Evolutionary conservation across 2,329 filamentous ascomycete species (phyloP), one percentile per base, ranked within the genome.

Genomic region (Sclerotinia sclerotiorum): DNA sequence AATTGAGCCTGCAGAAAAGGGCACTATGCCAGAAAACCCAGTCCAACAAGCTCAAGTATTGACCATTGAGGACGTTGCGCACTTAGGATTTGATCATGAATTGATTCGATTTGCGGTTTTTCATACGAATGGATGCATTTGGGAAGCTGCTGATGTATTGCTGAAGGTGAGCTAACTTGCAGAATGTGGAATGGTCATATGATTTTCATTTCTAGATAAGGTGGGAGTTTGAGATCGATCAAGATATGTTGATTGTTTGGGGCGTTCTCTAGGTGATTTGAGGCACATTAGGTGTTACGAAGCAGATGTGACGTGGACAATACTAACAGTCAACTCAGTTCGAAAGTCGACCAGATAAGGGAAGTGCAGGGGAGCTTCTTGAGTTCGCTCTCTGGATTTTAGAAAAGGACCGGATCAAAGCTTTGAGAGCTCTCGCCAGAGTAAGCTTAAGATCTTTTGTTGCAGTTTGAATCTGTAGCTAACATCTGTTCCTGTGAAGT

Each of bases 351-450:
- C 21, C 27, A 5, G 29, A 35, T 8, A 52, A 52, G 15, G 15
- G 44, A 4, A 19, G 35, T 24, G 29, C 15, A 19, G n/a, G 32
- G 32, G 27, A 13, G 3, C 42, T 29, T 21, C 42, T 62, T 2
- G 58, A 62, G 10, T 62, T 62, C 3, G 58, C 58, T 5, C 44
- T 62, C 24, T 62, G n/a, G 39, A 46, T 62, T 62, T 5, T 44
- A 48, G 19, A 49, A 7, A 62, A 62, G 19, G 46, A 63, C 15
- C 27, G 3, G n/a, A 11, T 63, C 13, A 35, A 52, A 49, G 60
- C 60, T 52, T 24, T 52, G 27, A 63, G 19, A 17, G 19, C 39
- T 63, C 60, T 63, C 24, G 29, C 46, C 21, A 35, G 15, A 35
- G 60, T 63, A 27, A 35, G 60, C 51, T 27, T 29, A 8, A 13